Evolutionary conservation across 73 alveolate species (phyloP), one percentile per base, ranked within the genome.

Genomic region (Paramecium caudatum): DNA sequence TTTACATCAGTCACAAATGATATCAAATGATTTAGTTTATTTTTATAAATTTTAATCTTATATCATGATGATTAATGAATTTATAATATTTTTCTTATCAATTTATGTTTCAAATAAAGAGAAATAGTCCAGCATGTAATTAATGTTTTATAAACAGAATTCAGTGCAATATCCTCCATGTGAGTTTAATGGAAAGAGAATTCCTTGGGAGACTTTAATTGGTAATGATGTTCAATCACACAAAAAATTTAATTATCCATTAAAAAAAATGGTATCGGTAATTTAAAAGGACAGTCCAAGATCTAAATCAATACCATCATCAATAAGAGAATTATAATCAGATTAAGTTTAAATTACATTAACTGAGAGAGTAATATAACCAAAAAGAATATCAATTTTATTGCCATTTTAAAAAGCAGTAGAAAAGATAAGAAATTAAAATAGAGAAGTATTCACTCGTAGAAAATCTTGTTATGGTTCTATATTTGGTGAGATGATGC

Each of bases 401-500:
- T 43, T 55, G 8, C 80, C 80, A 21, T 55, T 55, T 3, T 27
- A 55, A 55, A 55, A 55, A 9, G 80, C 80, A 3, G 80, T 55
- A 9, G 80, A 55, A 55, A 55, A 55, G 43, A 55, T 55, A 0
- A 55, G 80, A 55, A 27, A 37, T 21, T 8, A 55, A 6, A 55
- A 55, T 55, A 55, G 80, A 23, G 80, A 55, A 55, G 30, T 55
- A 5, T 19, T 23, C 15, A 32, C 84, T 32, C 25, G 84, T 32
- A 68, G 84, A 21, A 68, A 68, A 15, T 68, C 84, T 34, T 68
- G 84, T 37, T 68, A 68, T 37, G 41, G 80, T n/a, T 15, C 27
- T 3, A 27, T 68, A 3, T 68, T 32, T 68, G 84, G 84, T 17
- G 37, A 9, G 1, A 32, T 9, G 19, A 10, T 32, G 19, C 37